A percentile compares a stretch with the other conserved stretches of the same genome.
These are phyloP conservation scores for Vaccinium corymbosum DNA, from an alignment of 148 eudicot species.

Conservation along the genomic window DNA sequence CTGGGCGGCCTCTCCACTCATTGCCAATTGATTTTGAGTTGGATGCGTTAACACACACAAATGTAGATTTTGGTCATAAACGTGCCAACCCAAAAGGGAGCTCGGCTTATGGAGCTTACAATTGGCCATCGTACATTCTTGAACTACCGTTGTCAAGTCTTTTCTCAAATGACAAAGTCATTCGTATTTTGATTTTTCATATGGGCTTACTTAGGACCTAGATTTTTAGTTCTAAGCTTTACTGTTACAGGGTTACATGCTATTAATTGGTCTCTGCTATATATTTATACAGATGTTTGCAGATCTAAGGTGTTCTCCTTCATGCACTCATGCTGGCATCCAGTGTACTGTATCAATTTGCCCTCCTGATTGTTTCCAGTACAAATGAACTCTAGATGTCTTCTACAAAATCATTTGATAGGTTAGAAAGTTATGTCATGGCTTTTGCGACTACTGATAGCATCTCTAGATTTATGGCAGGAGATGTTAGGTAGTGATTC, in stretches of 20 bases:
- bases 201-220: neutral
- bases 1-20: too few species aligned
- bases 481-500: neutral
- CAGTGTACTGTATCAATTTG: slow-evolving; percentile 93
- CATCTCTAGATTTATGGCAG: neutral
- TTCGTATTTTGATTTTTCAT: neutral
- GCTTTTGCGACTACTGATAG: neutral
- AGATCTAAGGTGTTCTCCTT: slow-evolving; percentile 91
- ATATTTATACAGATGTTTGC: slow-evolving; percentile 74
- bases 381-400: slow-evolving; percentile 94
- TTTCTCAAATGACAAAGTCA: neutral
- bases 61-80: too few species aligned
- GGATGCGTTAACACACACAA: too few species aligned
- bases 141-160: neutral
- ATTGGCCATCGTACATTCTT: neutral
- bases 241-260: neutral
- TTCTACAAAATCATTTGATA: slow-evolving; percentile 81
- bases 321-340: slow-evolving; percentile 82
- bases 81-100: too few species aligned
- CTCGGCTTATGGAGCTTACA: too few species aligned
- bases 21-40: too few species aligned
- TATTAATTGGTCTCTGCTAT: slow-evolving; percentile 13
- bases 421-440: slow-evolving; percentile 39
- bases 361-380: slow-evolving; percentile 97
- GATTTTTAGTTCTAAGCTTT: neutral